phyloP scores from a whole-genome alignment of 164 flowering plant genomes.

The Tetrastigma voinierianum region DNA sequence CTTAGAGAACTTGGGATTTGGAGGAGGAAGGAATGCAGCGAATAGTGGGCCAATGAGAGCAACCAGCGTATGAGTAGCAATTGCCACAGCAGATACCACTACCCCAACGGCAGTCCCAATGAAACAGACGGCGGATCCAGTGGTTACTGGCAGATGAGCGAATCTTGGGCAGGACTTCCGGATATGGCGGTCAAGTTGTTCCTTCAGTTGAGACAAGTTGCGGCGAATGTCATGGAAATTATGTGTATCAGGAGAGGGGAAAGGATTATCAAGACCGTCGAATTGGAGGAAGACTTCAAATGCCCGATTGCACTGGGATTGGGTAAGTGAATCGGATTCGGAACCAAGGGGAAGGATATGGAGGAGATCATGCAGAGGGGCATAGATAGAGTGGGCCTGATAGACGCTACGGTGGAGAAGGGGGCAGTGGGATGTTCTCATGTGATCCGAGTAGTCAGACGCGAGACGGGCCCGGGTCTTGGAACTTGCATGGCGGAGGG shows the following conservation, averaged over 20 bases:
- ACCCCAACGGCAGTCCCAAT: conserved; percentile 45
- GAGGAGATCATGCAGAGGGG: conserved; percentile 43
- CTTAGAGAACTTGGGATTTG: conserved; percentile 22
- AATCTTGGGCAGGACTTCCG: conserved; percentile 33
- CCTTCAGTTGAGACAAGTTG: conserved; percentile 51
- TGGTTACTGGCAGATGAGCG: conserved; percentile 27
- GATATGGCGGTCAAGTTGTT: conserved; percentile 43
- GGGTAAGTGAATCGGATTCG: conserved; percentile 30
- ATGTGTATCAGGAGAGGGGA: conserved; percentile 43
- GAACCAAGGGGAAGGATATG: conserved; percentile 39
- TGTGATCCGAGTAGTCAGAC: conserved; percentile 58
- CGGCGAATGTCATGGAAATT: conserved; percentile 48
- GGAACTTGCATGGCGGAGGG: conserved; percentile 39
- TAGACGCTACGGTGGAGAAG: conserved; percentile 35
- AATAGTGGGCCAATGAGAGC: conserved; percentile 38
- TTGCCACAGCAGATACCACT: conserved; percentile 32
- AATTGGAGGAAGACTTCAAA: conserved; percentile 46
- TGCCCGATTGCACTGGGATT: conserved; percentile 49
- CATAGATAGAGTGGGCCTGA: conserved; percentile 47
- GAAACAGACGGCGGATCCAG: conserved; percentile 43
- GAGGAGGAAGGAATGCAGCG: conserved; percentile 25
- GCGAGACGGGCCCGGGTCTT: conserved; percentile 41
- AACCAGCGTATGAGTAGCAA: conserved; percentile 47
- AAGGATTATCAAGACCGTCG: conserved; percentile 37
- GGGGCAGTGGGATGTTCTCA: conserved; percentile 50